Base-by-base conservation (phyloP, 208 protist genomes). In the Crithidia fasciculata region DNA sequence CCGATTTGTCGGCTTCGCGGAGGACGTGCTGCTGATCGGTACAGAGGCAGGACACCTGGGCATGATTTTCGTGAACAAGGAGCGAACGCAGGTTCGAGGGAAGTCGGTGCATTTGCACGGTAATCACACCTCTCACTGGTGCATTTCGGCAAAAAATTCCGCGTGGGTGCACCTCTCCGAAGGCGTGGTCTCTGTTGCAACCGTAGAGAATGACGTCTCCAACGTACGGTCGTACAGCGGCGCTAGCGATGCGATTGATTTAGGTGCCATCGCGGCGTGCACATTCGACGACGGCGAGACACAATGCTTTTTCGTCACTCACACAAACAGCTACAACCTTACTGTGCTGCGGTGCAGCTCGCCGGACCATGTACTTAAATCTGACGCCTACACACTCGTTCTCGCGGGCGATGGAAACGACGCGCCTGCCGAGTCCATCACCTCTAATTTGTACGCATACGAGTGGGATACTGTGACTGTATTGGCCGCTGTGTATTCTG, bases 401-500 rank as follows among this genome's bases (percentile, higher is more conserved):
- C 28, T 62, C 9, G 37, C 52, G 3, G 49, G 47, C 15, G 53
- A 49, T 28, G 62, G 28, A 3, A 5, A 10, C 13, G 13, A 0
- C 15, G 6, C 15, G 2, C n/a, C 36, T 7, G 45, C 15, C 18
- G 41, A 13, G 37, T 19, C 8, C 7, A 15, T 43, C 7, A 28
- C 37, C 3, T 71, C 74, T 6, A 50, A 19, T 2, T 13, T 74
- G 52, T 74, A 69, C 44, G 68, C 50, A 8, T 16, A 61, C 37
- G 68, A 63, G 0, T 50, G 50, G 39, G n/a, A 59, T 10, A 41
- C 41, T 57, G 45, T 56, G 16, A 59, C 37, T n/a, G 16, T 75
- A 7, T 47, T 80, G 8, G 76, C 76, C 9, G 56, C 74, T 4
- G 69, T 85, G 44, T 85, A 80, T 37, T 58, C 72, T 0, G 81